Evolutionary conservation across 2,329 filamentous ascomycete genomes (phyloP).

Genomic region (Ascochyta pisi): DNA sequence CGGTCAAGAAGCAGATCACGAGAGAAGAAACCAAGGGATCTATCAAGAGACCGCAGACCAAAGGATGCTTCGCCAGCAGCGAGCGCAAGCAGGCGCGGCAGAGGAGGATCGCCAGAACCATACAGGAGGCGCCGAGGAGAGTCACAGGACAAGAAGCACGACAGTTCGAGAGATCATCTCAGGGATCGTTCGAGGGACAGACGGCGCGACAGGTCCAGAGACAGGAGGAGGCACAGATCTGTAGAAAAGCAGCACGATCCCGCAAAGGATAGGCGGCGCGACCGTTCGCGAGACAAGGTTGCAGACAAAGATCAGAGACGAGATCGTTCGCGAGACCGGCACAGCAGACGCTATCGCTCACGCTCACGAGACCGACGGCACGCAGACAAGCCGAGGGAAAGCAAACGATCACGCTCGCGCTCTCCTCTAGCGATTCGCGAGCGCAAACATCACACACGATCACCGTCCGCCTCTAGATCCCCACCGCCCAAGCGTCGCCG

Average conservation of each 20-base stretch:
- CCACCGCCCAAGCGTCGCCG: slow-evolving; percentile 46
- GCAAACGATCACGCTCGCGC: slow-evolving; percentile 25
- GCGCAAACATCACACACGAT: slow-evolving; percentile 34
- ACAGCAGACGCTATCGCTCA: slow-evolving; percentile 17
- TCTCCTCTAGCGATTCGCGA: slow-evolving; percentile 36
- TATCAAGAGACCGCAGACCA: slow-evolving; percentile 21
- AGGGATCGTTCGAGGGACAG: slow-evolving; percentile 28
- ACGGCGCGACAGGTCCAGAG: slow-evolving; percentile 27
- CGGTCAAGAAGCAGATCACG: slow-evolving; percentile 27
- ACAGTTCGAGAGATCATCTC: slow-evolving; percentile 16
- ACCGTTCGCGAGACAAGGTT: slow-evolving; percentile 14
- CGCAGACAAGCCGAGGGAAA: slow-evolving; percentile 22
- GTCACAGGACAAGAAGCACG: slow-evolving; percentile 24
- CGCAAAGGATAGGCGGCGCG: slow-evolving; percentile 22
- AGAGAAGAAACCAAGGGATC: slow-evolving; percentile 17
- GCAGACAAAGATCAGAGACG: slow-evolving; percentile 21
- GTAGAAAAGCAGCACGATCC: slow-evolving; percentile 27
- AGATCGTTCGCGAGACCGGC: slow-evolving; percentile 24
- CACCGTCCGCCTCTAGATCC: slow-evolving; percentile 34
- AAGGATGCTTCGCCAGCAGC: slow-evolving; percentile 24
- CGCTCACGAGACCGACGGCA: slow-evolving; percentile 25
- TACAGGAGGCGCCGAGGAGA: slow-evolving; percentile 33
- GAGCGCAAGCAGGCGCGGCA: slow-evolving; percentile 12
- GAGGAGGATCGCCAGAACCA: slow-evolving; percentile 37
- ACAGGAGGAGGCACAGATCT: slow-evolving; percentile 17